These are phyloP conservation scores for Calonectria pseudoreteaudii DNA, from an alignment of 2,329 filamentous ascomycete species.

Conservation along the genomic window DNA sequence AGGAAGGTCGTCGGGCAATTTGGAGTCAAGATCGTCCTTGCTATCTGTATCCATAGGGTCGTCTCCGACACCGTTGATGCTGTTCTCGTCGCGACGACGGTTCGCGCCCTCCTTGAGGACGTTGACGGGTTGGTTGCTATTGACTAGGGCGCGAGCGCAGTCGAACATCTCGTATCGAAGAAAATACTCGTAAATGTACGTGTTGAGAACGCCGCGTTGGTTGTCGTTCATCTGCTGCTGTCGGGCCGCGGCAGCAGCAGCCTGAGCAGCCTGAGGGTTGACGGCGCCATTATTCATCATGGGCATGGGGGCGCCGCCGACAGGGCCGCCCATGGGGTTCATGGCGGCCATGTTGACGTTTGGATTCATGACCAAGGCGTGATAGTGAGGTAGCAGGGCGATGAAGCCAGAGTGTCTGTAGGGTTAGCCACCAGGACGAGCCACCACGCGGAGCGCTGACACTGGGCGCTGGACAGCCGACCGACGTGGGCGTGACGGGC, in stretches of 20 bases:
- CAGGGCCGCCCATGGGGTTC: slow-evolving; percentile 75
- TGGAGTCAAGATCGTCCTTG: slow-evolving; percentile 80
- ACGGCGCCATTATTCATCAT: slow-evolving; percentile 73
- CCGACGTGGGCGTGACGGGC: slow-evolving; percentile 49
- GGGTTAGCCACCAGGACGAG: slow-evolving; percentile 48
- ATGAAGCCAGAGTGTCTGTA: slow-evolving; percentile 42
- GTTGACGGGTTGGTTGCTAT: slow-evolving; percentile 74
- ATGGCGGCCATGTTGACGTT: slow-evolving; percentile 76
- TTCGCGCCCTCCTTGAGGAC: slow-evolving; percentile 77
- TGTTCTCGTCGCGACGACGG: slow-evolving; percentile 73
- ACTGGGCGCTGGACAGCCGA: slow-evolving; percentile 45
- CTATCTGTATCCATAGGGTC: slow-evolving; percentile 85
- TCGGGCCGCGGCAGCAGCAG: slow-evolving; percentile 46
- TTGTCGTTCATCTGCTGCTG: slow-evolving; percentile 59
- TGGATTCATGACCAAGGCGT: slow-evolving; percentile 64
- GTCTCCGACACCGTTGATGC: slow-evolving; percentile 76
- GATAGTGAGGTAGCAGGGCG: slow-evolving; percentile 32
- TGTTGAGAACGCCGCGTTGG: slow-evolving; percentile 75
- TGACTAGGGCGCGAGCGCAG: slow-evolving; percentile 80
- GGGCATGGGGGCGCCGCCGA: slow-evolving; percentile 69
- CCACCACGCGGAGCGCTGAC: slow-evolving; percentile 46
- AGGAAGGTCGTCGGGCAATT: slow-evolving; percentile 84
- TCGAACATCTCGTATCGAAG: slow-evolving; percentile 87
- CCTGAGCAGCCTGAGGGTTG: slow-evolving; percentile 49
- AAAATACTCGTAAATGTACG: slow-evolving; percentile 93